A percentile compares a stretch with the other conserved stretches of the same genome.
Conservation (phyloP, 2,329 filamentous ascomycete genomes). For the Ilyonectria destructans region DNA sequence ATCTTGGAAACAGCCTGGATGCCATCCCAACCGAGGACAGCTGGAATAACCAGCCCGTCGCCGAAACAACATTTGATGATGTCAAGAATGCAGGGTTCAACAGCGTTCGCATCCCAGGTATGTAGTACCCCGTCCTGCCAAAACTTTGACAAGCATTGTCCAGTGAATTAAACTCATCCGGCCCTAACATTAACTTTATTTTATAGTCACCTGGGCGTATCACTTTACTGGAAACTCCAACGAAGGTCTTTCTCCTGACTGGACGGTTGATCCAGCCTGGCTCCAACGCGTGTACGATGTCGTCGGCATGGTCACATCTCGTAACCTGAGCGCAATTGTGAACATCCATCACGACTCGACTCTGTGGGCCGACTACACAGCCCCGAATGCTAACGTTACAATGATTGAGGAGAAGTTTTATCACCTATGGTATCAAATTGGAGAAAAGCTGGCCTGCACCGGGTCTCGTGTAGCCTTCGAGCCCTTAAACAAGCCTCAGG, state of each 20-base stretch:
- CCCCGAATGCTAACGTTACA: constrained; percentile 62
- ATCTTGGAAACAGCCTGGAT: constrained; percentile 53
- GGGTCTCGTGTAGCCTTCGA: constrained; percentile 70
- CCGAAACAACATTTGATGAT: constrained; percentile 65
- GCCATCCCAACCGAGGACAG: constrained; percentile 70
- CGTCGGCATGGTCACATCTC: constrained; percentile 68
- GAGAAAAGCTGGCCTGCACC: constrained; percentile 68
- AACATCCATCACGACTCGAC: constrained; percentile 75
- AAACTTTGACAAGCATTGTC: neutral
- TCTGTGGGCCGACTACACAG: constrained; percentile 71
- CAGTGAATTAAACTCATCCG: no score
- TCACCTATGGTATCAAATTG: constrained; percentile 72
- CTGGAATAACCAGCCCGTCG: constrained; percentile 72
- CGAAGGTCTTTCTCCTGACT: constrained; percentile 59
- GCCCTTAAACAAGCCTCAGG: constrained; percentile 63
- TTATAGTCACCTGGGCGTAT: constrained; percentile 51
- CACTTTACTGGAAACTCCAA: constrained; percentile 59
- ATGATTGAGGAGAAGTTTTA: constrained; percentile 72
- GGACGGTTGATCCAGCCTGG: constrained; percentile 69
- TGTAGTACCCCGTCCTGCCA: constrained; percentile 55
- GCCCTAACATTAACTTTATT: constrained; percentile 17
- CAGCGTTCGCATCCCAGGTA: constrained; percentile 71
- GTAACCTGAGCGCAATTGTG: constrained; percentile 68
- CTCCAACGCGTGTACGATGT: constrained; percentile 72
- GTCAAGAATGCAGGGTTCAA: constrained; percentile 71